These are phyloP conservation scores for Aaosphaeria pasadenensis DNA, from an alignment of 2,329 filamentous ascomycete species.

Conservation along the genomic window DNA sequence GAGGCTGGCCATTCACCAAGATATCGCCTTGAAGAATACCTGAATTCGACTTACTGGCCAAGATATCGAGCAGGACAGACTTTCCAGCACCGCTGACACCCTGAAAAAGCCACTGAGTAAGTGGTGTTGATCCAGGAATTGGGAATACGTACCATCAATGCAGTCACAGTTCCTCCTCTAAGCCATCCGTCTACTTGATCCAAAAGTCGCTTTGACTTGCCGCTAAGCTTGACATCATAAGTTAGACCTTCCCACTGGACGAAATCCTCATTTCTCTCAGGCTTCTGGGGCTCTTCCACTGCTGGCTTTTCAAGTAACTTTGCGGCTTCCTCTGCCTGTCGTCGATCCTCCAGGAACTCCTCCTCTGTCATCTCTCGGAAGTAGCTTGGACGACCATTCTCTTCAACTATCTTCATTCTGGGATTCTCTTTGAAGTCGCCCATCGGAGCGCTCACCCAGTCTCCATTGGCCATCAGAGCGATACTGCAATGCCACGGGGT, in stretches of 20 bases:
- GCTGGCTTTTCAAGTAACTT: not conserved
- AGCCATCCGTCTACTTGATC: constrained; percentile 54
- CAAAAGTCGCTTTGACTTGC: constrained; percentile 47
- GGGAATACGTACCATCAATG: constrained; percentile 36
- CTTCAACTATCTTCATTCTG: constrained; percentile 8
- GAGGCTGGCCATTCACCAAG: constrained; percentile 23
- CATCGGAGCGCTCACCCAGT: constrained; percentile 8
- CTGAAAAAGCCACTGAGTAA: constrained; percentile 30
- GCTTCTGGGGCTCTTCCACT: not conserved
- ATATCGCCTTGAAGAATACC: constrained; percentile 25
- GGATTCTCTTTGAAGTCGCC: constrained; percentile 9
- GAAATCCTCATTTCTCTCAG: constrained; percentile 29
- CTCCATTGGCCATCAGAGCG: constrained; percentile 11
- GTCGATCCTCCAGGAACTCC: too few species aligned
- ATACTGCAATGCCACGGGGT: constrained; percentile 16
- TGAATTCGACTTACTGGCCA: constrained; percentile 61
- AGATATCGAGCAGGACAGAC: constrained; percentile 44
- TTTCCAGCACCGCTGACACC: constrained; percentile 49
- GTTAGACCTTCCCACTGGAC: constrained; percentile 41
- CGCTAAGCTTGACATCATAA: constrained; percentile 29
- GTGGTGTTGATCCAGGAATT: not conserved
- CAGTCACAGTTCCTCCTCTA: constrained; percentile 50
- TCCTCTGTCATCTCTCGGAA: constrained; percentile 5
- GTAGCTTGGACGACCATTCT: constrained; percentile 9
- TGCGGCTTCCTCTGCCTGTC: not conserved